Base-by-base conservation (phyloP, 768 basidiomycete genomes). In the Gloeopeniophorella convolvens region DNA sequence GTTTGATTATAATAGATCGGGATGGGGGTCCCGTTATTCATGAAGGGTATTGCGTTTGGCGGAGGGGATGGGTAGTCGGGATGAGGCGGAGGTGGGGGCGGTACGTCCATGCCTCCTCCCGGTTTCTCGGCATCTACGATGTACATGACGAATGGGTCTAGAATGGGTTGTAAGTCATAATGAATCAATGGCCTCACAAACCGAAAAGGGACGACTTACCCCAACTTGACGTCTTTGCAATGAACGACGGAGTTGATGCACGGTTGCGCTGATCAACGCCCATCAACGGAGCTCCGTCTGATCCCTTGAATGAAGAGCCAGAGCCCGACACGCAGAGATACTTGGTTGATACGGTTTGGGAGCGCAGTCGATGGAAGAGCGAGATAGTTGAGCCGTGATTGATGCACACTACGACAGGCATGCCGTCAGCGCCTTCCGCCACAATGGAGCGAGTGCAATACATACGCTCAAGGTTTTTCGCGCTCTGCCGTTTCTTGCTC, bases 1-100 rank as follows among this genome's bases (percentile, higher is more conserved):
- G 91, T 93, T 66, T 94, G 89, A 63, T 98, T 98, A 75, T 97
- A 98, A 68, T 93, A 91, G 50, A 98, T 84, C 15, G 92, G 85
- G 40, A 90, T 91, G 61, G 86, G 86, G 3, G 83, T 82, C 1
- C 87, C 85, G 57, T 87, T 87, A 65, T 83, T 83, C 34, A 83
- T 83, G 67, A 89, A 88, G 5, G 87, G 73, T 42, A 95, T 90
- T 5, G 89, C 91, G 57, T 93, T 92, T 11, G 90, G 86, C 21
- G 94, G 91, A 27, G 89, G 89, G 0, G 86, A 85, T 5, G 95
- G 95, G 65, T 91, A 97, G 57, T 91, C 92, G 0, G 85, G 80
- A 47, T 90, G 86, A 1, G 83, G 86, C 3, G 89, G 85, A 13
- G 88, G 87, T 0, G 86, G 85, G 4, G 85, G 83, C 5, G 86